phyloP scores from a whole-genome alignment of 257 asterid genomes.

The Forsythia viridissima region DNA sequence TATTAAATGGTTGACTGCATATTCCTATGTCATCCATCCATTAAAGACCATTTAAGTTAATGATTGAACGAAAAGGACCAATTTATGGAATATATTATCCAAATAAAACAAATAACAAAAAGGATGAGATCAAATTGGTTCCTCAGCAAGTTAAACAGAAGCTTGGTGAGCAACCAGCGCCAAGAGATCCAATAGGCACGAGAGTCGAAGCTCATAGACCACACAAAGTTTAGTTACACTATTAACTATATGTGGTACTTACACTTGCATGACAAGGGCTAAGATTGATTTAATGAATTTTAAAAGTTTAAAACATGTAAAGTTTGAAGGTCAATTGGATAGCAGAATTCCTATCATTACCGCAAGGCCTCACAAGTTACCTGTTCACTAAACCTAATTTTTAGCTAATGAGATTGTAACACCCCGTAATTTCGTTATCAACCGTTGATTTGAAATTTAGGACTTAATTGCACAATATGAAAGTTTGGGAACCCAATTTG shows the following conservation, averaged over 20 bases:
- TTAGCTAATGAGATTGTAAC: background rate
- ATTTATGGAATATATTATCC: background rate
- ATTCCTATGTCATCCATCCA: background rate
- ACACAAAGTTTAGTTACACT: background rate
- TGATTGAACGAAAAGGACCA: background rate
- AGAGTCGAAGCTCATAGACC: background rate
- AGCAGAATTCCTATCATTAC: background rate
- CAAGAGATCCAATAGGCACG: background rate
- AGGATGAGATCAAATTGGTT: background rate
- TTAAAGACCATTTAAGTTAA: background rate
- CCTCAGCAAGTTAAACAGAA: background rate
- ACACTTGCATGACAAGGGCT: background rate
- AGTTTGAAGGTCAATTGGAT: background rate
- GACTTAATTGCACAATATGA: too few species aligned
- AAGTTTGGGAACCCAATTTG: too few species aligned
- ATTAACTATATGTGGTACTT: background rate
- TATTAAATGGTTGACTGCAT: background rate
- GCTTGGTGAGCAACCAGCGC: background rate
- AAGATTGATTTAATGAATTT: background rate
- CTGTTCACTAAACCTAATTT: background rate
- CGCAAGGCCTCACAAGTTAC: background rate
- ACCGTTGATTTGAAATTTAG: too few species aligned
- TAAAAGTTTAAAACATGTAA: too few species aligned
- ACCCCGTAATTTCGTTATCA: too few species aligned
- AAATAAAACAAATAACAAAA: background rate